phyloP scores from a whole-genome alignment of 805 yeast genomes.

The Hanseniaspora singularis region DNA sequence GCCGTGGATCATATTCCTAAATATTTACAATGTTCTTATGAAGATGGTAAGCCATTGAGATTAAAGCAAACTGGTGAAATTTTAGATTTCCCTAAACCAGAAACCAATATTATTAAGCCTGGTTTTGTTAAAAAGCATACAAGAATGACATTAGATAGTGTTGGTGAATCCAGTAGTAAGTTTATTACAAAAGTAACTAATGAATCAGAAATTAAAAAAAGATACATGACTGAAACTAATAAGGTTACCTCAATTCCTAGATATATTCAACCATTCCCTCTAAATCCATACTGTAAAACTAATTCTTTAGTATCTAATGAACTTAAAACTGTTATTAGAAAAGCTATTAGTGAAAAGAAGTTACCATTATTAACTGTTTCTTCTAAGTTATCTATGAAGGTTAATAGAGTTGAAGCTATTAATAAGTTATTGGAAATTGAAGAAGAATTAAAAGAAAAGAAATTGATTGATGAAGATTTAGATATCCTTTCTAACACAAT shows the following conservation, averaged over 20 bases:
- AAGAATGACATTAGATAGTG: conserved; percentile 1
- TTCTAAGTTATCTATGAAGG: conserved; percentile 62
- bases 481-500: conserved; percentile 46
- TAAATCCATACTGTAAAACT: conserved; percentile 57
- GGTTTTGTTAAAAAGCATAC: conserved; percentile 1
- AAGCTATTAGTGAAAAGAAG: conserved; percentile 42
- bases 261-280: conserved; percentile 68
- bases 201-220: conserved; percentile 16
- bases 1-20: conserved; percentile 60
- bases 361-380: conserved; percentile 62
- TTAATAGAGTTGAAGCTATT: conserved; percentile 84
- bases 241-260: conserved; percentile 19
- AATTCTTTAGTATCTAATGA: conserved; percentile 47
- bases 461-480: conserved; percentile 44
- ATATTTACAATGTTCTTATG: conserved; percentile 49
- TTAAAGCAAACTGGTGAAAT: conserved; percentile 29
- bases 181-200: conserved; percentile 2
- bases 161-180: background rate
- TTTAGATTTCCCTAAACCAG: conserved; percentile 21
- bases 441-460: conserved; percentile 41
- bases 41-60: conserved; percentile 31
- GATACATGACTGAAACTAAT: conserved; percentile 16
- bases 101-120: conserved; percentile 9
- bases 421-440: conserved; percentile 57
- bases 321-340: conserved; percentile 48